Percentiles rank a stretch among this genome's conserved stretches.
phyloP scores from a whole-genome alignment of 192 early-diverging fungal species.

The Coemansia sp. region DNA sequence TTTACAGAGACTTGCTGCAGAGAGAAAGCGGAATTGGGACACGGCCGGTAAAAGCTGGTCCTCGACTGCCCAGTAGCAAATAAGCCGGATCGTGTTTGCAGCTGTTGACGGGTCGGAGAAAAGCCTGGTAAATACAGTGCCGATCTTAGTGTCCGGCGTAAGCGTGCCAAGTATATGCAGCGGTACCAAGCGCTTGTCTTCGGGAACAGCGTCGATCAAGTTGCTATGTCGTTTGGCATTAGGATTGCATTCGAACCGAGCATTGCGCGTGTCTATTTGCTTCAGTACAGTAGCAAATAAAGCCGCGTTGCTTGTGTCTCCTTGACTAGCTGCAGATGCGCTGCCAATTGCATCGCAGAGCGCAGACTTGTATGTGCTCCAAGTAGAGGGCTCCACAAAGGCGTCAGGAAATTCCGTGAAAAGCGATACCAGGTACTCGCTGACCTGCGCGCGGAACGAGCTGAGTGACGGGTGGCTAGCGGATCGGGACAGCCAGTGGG shows the following conservation, averaged over 20 bases:
- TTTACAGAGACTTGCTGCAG: conserved; percentile 19
- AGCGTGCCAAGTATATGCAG: conserved; percentile 14
- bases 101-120: conserved; percentile 1
- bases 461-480: conserved; percentile 20
- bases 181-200: conserved; percentile 4
- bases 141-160: conserved; percentile 14
- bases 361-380: conserved; percentile 23
- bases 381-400: conserved; percentile 53
- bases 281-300: background rate
- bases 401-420: conserved; percentile 41
- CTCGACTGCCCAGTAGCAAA: conserved; percentile 46
- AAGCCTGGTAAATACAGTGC: conserved; percentile 4
- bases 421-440: conserved; percentile 23
- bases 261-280: conserved; percentile 31
- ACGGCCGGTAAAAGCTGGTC: conserved; percentile 6
- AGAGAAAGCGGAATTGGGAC: conserved; percentile 20
- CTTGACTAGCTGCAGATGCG: background rate
- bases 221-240: background rate
- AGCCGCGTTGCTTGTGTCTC: background rate
- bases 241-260: conserved; percentile 16
- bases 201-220: background rate
- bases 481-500: conserved; percentile 25
- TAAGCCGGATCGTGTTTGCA: conserved; percentile 18
- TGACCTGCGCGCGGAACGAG: conserved; percentile 11
- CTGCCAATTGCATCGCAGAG: conserved; percentile 11